These are phyloP conservation scores for Aspergillus mulundensis DNA, from an alignment of 495 filamentous ascomycete genomes.

Conservation along the genomic window DNA sequence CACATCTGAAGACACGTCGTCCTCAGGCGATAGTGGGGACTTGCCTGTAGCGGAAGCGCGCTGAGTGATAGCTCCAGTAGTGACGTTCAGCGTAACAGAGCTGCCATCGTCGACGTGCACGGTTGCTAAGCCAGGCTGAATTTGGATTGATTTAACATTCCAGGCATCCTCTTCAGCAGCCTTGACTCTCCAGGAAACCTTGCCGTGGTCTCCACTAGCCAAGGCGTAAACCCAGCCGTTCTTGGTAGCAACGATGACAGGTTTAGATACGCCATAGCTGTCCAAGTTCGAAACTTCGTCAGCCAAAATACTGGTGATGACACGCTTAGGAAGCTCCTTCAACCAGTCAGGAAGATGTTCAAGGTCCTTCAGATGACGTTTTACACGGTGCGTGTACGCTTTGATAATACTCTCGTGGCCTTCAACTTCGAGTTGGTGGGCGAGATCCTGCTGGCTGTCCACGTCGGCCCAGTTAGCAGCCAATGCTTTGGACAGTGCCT, in stretches of 20 bases:
- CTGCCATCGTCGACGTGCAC: slow-evolving; percentile 57
- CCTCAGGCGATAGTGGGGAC: slow-evolving; percentile 26
- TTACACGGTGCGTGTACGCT: slow-evolving; percentile 85
- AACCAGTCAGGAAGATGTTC: slow-evolving; percentile 74
- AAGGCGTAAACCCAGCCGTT: slow-evolving; percentile 76
- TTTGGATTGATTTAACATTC: slow-evolving; percentile 64
- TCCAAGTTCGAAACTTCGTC: slow-evolving; percentile 62
- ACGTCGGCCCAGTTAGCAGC: slow-evolving; percentile 75
- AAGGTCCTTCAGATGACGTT: slow-evolving; percentile 76
- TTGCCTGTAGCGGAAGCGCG: slow-evolving; percentile 27
- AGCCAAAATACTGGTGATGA: slow-evolving; percentile 64
- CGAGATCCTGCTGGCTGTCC: slow-evolving; percentile 66
- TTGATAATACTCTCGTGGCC: slow-evolving; percentile 71
- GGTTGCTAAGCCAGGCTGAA: slow-evolving; percentile 53
- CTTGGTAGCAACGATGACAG: slow-evolving; percentile 75
- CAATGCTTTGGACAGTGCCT: slow-evolving; percentile 70
- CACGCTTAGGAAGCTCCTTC: slow-evolving; percentile 56
- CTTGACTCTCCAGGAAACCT: slow-evolving; percentile 68
- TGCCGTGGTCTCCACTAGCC: slow-evolving; percentile 69
- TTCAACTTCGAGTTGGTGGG: slow-evolving; percentile 76
- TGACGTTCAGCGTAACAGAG: slow-evolving; percentile 50
- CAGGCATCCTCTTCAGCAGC: slow-evolving; percentile 57
- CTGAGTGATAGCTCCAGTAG: slow-evolving; percentile 53
- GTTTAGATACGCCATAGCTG: slow-evolving; percentile 82
- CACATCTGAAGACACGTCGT: slow-evolving; percentile 18